Evolutionary conservation across 495 filamentous ascomycete genomes (phyloP).

Genomic region (Sporormia fimetaria): DNA sequence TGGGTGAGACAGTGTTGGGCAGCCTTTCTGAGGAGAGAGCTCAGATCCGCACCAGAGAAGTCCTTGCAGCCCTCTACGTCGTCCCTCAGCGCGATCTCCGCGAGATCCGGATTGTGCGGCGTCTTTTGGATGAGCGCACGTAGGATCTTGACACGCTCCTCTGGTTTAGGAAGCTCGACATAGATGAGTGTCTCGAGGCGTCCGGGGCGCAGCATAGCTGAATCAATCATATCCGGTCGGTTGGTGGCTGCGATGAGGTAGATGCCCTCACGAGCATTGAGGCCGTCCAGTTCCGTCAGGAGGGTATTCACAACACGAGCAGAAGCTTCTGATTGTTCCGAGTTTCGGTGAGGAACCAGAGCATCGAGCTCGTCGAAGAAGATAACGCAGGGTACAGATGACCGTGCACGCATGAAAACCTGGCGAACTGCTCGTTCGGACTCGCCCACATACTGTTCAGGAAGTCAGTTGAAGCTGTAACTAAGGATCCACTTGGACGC

Average conservation of each 20-base stretch:
- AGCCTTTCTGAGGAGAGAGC: conserved; percentile 63
- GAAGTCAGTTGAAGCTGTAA: neutral
- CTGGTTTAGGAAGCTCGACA: conserved; percentile 70
- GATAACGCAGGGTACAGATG: conserved; percentile 80
- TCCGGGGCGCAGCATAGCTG: conserved; percentile 86
- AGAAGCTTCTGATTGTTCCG: conserved; percentile 68
- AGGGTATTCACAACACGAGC: conserved; percentile 90
- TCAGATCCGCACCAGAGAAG: conserved; percentile 84
- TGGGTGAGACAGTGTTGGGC: conserved; percentile 65
- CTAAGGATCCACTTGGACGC: neutral
- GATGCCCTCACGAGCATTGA: conserved; percentile 70
- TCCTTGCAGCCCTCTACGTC: conserved; percentile 52
- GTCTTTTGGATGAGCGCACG: conserved; percentile 62
- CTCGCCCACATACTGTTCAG: conserved; percentile 66
- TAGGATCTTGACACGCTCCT: conserved; percentile 78
- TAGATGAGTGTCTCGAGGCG: conserved; percentile 82
- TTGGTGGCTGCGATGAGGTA: conserved; percentile 96
- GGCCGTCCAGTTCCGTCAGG: conserved; percentile 89
- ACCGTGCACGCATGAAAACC: conserved; percentile 80
- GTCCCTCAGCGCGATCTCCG: conserved; percentile 45
- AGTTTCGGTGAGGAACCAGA: conserved; percentile 73
- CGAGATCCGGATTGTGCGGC: conserved; percentile 38
- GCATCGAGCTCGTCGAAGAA: conserved; percentile 98
- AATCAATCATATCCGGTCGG: conserved; percentile 89
- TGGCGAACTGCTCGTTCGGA: conserved; percentile 86